phyloP scores from a whole-genome alignment of 768 basidiomycete species.

The Hypsizygus marmoreus region DNA sequence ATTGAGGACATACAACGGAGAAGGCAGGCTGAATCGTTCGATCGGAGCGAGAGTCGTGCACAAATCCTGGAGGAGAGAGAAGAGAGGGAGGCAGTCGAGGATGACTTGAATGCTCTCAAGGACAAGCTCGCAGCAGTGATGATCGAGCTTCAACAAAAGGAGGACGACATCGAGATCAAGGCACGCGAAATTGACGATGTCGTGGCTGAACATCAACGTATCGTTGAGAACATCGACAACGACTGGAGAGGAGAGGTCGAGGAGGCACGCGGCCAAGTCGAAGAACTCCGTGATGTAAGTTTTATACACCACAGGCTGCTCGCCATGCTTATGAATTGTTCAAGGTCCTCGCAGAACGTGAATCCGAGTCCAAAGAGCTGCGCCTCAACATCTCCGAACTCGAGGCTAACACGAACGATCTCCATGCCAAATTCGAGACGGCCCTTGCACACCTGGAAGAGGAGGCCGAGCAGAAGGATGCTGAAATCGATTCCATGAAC shows the following conservation, averaged over 20 bases:
- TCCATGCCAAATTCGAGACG: constrained; percentile 74
- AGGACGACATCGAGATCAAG: constrained; percentile 84
- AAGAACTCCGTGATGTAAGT: constrained; percentile 75
- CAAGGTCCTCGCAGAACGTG: constrained; percentile 76
- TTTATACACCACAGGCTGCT: not conserved
- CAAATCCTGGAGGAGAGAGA: constrained; percentile 72
- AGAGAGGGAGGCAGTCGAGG: constrained; percentile 78
- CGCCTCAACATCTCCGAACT: constrained; percentile 74
- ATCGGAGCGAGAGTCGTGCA: constrained; percentile 74
- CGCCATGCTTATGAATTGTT: constrained; percentile 3
- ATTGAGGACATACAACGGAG: constrained; percentile 67
- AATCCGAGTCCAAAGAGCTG: constrained; percentile 75
- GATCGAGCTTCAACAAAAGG: constrained; percentile 84
- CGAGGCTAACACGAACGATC: constrained; percentile 68
- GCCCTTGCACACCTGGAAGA: constrained; percentile 75
- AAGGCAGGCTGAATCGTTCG: constrained; percentile 61
- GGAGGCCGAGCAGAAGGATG: constrained; percentile 79
- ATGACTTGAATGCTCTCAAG: constrained; percentile 68
- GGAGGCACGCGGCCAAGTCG: constrained; percentile 74
- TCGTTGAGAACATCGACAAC: constrained; percentile 73
- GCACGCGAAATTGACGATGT: constrained; percentile 78
- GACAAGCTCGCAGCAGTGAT: constrained; percentile 79
- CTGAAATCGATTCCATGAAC: constrained; percentile 71
- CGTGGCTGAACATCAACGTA: constrained; percentile 69
- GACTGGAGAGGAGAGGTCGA: constrained; percentile 91